These are phyloP conservation scores for Lepidium campestre DNA, from an alignment of 441 rosid genomes.

Conservation along the genomic window DNA sequence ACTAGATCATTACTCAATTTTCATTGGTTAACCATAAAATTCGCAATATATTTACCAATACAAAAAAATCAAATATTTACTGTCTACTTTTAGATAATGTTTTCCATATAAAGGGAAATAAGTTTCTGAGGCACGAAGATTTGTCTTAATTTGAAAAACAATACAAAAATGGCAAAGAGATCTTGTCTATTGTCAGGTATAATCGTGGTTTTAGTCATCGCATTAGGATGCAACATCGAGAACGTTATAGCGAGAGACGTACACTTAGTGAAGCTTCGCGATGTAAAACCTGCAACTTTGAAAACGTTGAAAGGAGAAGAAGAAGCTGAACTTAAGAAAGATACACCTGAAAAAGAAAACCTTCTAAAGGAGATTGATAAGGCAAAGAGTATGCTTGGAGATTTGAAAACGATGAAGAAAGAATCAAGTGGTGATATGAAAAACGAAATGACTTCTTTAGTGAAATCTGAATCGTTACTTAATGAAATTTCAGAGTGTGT, in stretches of 20 bases:
- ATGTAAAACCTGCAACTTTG: conserved; percentile 23
- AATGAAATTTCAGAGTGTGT: conserved; percentile 7
- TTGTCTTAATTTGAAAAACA: not conserved
- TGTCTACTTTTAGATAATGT: conserved; percentile 7
- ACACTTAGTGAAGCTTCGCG: conserved; percentile 14
- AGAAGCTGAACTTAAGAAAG: not conserved
- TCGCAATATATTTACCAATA: not conserved
- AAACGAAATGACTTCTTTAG: conserved; percentile 7
- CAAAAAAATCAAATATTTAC: not conserved
- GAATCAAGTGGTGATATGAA: conserved; percentile 11
- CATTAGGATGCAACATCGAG: conserved; percentile 8
- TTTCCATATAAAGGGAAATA: not conserved
- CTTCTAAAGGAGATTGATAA: conserved; percentile 24
- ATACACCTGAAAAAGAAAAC: not conserved
- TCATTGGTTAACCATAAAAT: conserved; percentile 10
- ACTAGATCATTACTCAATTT: not conserved
- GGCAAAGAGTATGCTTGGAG: conserved; percentile 19
- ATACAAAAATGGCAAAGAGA: conserved; percentile 13
- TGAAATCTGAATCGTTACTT: conserved; percentile 27
- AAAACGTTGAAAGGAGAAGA: conserved; percentile 14
- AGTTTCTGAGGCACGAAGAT: not conserved
- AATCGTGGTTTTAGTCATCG: conserved; percentile 3
- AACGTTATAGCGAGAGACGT: conserved; percentile 23
- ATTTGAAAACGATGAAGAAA: conserved; percentile 18
- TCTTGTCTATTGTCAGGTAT: not conserved